Evolutionary conservation across 1,139 yeast species (phyloP).

Genomic region (Saccharomyces hybrid): DNA sequence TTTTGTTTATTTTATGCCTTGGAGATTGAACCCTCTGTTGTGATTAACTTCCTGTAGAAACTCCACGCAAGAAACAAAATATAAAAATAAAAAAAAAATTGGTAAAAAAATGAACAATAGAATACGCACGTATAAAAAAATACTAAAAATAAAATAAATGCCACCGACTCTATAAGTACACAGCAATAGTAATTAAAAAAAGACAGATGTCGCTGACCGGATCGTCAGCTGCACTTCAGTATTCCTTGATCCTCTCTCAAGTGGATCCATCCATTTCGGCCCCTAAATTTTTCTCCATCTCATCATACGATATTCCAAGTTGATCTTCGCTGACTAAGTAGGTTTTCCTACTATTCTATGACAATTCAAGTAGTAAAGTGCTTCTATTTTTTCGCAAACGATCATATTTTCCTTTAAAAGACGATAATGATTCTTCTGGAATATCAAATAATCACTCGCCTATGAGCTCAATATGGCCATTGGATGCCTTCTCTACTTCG

Average conservation of each 20-base stretch:
- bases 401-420: conserved; percentile 62
- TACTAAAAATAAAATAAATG: not conserved
- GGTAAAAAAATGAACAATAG: not conserved
- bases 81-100: not conserved
- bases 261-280: not conserved
- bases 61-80: not conserved
- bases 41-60: not conserved
- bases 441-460: conserved; percentile 32
- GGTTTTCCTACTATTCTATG: not conserved
- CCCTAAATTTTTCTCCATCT: not conserved
- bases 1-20: not conserved
- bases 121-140: not conserved
- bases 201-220: not conserved
- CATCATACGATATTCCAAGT: not conserved
- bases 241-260: not conserved
- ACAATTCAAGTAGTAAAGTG: not conserved
- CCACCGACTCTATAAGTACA: not conserved
- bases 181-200: too few species aligned
- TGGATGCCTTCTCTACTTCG: not conserved
- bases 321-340: not conserved
- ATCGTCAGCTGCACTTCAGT: not conserved
- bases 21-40: not conserved
- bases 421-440: conserved; percentile 72
- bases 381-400: not conserved
- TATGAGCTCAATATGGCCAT: not conserved